These are phyloP conservation scores for Salix dunnii DNA, from an alignment of 345 rosid genomes.

Conservation along the genomic window DNA sequence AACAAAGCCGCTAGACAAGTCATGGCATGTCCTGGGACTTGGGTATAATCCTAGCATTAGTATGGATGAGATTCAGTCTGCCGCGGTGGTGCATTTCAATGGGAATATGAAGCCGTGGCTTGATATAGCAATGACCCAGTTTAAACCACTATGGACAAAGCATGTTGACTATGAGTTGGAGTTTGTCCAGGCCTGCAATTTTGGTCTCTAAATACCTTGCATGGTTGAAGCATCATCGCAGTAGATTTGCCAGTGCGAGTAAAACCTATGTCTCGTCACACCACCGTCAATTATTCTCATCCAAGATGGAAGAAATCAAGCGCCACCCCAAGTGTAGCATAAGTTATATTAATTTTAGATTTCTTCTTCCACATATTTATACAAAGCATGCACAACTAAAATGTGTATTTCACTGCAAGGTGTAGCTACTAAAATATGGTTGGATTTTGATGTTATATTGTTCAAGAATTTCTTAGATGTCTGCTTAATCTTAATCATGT, in stretches of 20 bases:
- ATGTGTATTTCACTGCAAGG: slow-evolving; percentile 1
- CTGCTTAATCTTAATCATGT: background rate
- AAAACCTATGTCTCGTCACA: background rate
- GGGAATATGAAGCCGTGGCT: slow-evolving; percentile 99
- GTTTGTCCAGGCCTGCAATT: slow-evolving; percentile 90
- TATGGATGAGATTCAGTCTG: slow-evolving; percentile 82
- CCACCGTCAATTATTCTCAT: background rate
- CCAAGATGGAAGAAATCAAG: background rate
- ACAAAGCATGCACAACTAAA: slow-evolving; percentile 10
- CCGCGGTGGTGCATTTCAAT: slow-evolving; percentile 93
- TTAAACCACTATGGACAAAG: slow-evolving; percentile 82
- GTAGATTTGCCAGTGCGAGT: background rate
- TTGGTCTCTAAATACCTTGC: slow-evolving; percentile 43
- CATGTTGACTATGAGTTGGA: slow-evolving; percentile 83
- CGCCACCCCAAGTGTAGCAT: slow-evolving; percentile 12
- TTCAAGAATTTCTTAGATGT: background rate
- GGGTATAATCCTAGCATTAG: slow-evolving; percentile 96
- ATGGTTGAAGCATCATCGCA: background rate
- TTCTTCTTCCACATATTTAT: background rate
- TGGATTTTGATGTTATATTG: background rate
- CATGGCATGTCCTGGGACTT: slow-evolving; percentile 95
- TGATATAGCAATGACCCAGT: slow-evolving; percentile 94
- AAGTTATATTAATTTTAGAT: background rate
- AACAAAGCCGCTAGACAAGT: slow-evolving; percentile 85
- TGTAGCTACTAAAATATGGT: slow-evolving; percentile 1